phyloP scores from a whole-genome alignment of 2,329 filamentous ascomycete species.

The Calonectria pteridis region DNA sequence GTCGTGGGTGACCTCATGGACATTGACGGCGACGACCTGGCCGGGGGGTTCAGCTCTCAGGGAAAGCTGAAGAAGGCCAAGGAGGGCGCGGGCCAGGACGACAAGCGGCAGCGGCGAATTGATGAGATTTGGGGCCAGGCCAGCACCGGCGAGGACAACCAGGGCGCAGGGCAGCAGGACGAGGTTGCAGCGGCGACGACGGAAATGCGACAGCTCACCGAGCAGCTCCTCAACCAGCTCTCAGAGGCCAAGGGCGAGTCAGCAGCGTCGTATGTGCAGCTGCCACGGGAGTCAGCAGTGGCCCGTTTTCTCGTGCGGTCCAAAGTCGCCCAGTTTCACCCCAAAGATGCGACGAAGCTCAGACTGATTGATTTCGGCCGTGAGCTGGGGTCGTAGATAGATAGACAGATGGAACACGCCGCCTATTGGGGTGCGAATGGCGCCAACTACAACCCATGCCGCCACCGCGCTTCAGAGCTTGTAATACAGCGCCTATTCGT shows the following conservation, averaged over 20 bases:
- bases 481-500: not conserved
- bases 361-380: slow-evolving; percentile 74
- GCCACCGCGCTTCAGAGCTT: not conserved
- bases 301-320: slow-evolving; percentile 74
- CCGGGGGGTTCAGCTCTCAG: slow-evolving; percentile 70
- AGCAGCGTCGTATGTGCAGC: slow-evolving; percentile 68
- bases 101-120: slow-evolving; percentile 70
- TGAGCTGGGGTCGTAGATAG: slow-evolving; percentile 66
- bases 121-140: slow-evolving; percentile 72
- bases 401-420: not conserved
- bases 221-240: slow-evolving; percentile 71
- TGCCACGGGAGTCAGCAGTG: slow-evolving; percentile 72
- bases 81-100: slow-evolving; percentile 52
- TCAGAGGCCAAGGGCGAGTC: slow-evolving; percentile 66
- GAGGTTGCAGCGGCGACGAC: slow-evolving; percentile 63
- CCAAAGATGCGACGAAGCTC: slow-evolving; percentile 70
- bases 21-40: slow-evolving; percentile 70
- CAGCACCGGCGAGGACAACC: slow-evolving; percentile 18
- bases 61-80: slow-evolving; percentile 67
- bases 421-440: not conserved
- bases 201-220: slow-evolving; percentile 72
- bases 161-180: slow-evolving; percentile 50
- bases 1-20: slow-evolving; percentile 82
- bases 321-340: slow-evolving; percentile 76
- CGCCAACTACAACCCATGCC: not conserved